Evolutionary conservation across 2,329 filamentous ascomycete species (phyloP).

Genomic region (Stromatinia cepivora): DNA sequence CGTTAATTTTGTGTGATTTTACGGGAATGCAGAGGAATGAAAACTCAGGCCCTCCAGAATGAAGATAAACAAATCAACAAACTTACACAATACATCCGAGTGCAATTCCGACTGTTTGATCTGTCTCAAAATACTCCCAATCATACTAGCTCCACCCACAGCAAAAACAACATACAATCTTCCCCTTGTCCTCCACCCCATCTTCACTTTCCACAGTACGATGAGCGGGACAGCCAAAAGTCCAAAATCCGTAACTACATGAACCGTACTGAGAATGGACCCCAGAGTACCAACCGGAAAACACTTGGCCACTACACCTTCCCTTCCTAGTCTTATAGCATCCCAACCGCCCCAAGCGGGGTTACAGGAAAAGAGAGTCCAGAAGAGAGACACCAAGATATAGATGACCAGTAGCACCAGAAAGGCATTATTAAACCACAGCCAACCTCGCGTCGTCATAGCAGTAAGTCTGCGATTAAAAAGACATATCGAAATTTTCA

Average conservation of each 20-base stretch:
- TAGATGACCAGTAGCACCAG: not conserved
- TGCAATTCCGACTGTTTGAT: slow-evolving; percentile 28
- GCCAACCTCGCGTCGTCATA: slow-evolving; percentile 39
- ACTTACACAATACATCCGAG: slow-evolving; percentile 17
- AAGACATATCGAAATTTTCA: slow-evolving; percentile 43
- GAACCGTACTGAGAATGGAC: slow-evolving; percentile 38
- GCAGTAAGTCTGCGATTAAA: slow-evolving; percentile 44
- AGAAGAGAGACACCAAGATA: slow-evolving; percentile 14
- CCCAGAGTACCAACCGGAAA: slow-evolving; percentile 27
- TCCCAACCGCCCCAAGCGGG: slow-evolving; percentile 22
- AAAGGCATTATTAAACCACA: slow-evolving; percentile 40
- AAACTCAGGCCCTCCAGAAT: no score
- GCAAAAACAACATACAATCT: slow-evolving; percentile 42
- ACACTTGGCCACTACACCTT: not conserved
- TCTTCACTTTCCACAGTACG: slow-evolving; percentile 42
- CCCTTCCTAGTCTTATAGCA: slow-evolving; percentile 4
- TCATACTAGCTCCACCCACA: slow-evolving; percentile 39
- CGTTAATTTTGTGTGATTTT: not conserved
- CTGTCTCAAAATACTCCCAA: slow-evolving; percentile 40
- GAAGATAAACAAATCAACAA: not conserved
- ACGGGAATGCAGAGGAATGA: not conserved
- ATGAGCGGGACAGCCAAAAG: slow-evolving; percentile 42
- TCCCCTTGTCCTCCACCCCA: slow-evolving; percentile 39
- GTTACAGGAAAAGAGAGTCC: slow-evolving; percentile 3
- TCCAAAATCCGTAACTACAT: slow-evolving; percentile 42